These are phyloP conservation scores for Leucocoprinus leucothites DNA, from an alignment of 768 basidiomycete species.

Conservation along the genomic window DNA sequence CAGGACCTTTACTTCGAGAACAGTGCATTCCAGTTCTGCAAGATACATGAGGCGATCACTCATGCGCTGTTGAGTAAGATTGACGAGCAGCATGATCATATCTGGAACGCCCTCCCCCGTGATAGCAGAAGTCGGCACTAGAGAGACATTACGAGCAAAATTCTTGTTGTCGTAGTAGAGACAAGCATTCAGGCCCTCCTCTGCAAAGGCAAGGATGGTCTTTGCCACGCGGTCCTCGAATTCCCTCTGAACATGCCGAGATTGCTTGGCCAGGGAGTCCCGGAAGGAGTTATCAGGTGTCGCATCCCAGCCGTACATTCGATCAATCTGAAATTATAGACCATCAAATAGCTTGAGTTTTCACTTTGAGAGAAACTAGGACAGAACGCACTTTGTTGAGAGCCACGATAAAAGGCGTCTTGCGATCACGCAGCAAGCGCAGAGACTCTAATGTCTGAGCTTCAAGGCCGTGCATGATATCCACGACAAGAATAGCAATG, in stretches of 20 bases:
- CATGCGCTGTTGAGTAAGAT: constrained; percentile 97
- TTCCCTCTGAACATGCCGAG: constrained; percentile 76
- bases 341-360: neutral
- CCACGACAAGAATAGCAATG: constrained; percentile 97
- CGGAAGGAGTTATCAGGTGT: constrained; percentile 92
- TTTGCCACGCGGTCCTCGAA: constrained; percentile 86
- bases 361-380: neutral
- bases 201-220: constrained; percentile 92
- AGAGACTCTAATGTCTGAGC: constrained; percentile 98
- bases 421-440: constrained; percentile 83
- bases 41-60: constrained; percentile 97
- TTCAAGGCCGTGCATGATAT: constrained; percentile 99
- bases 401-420: constrained; percentile 98
- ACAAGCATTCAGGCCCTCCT: constrained; percentile 92
- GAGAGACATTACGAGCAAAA: constrained; percentile 88
- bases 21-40: constrained; percentile 95
- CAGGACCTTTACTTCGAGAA: constrained; percentile 97
- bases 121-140: constrained; percentile 97
- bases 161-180: constrained; percentile 98
- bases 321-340: constrained; percentile 71
- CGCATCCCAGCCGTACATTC: constrained; percentile 92
- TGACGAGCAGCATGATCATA: constrained; percentile 98
- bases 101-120: constrained; percentile 98
- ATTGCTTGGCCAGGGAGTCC: constrained; percentile 85
- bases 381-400: constrained; percentile 75